Conservation (phyloP, 805 yeast genomes). For the Barnettozyma sp. region DNA sequence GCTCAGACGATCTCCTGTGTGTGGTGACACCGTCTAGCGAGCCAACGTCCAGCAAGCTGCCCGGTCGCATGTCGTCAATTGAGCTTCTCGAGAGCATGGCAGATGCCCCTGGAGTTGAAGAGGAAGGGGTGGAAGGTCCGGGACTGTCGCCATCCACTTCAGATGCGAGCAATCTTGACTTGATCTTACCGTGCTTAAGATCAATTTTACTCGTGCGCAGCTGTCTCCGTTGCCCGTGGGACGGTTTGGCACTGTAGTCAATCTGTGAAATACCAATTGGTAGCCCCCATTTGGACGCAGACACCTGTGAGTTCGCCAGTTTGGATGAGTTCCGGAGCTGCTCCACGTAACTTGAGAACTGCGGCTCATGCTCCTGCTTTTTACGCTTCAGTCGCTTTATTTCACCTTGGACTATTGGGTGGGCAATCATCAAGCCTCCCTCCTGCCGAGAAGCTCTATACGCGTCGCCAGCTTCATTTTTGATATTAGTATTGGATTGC, state of each 20-base stretch:
- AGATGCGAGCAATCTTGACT: conserved; percentile 63
- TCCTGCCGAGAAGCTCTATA: no score
- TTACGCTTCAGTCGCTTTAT: background rate
- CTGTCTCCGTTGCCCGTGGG: conserved; percentile 13
- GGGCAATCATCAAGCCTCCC: background rate
- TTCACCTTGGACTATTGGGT: background rate
- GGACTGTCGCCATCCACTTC: conserved; percentile 71
- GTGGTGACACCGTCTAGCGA: conserved; percentile 1
- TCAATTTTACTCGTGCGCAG: conserved; percentile 29
- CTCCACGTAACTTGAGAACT: conserved; percentile 43
- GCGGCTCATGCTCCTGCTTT: conserved; percentile 35
- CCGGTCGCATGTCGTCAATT: conserved; percentile 4
- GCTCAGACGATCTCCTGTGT: conserved; percentile 14
- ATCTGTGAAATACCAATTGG: conserved; percentile 51
- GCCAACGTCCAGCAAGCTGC: background rate
- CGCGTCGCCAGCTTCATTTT: background rate
- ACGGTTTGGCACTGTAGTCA: conserved; percentile 24
- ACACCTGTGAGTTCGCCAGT: conserved; percentile 41
- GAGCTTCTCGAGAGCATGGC: no score
- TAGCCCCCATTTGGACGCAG: conserved; percentile 41
- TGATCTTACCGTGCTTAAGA: conserved; percentile 54
- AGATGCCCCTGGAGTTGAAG: background rate
- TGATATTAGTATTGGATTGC: background rate
- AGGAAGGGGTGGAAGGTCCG: conserved; percentile 20
- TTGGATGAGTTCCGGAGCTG: conserved; percentile 38